A percentile compares a stretch with the other conserved stretches of the same genome.
Conservation (phyloP, 306 rosid genomes). For the Corylus heterophylla region DNA sequence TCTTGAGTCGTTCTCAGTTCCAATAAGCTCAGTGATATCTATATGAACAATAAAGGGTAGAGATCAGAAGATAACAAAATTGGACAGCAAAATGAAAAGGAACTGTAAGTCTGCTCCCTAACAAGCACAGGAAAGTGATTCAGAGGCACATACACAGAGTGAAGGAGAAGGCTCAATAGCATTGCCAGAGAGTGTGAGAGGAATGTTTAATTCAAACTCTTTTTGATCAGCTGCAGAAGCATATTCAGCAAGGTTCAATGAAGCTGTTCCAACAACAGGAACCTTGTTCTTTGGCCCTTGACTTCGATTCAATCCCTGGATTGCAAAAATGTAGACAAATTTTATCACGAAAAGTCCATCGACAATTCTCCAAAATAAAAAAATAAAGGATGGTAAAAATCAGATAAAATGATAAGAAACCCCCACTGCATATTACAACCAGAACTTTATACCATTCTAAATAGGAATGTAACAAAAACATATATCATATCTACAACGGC, state of each 20-base stretch:
- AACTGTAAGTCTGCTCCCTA: conserved; percentile 8
- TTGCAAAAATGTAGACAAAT: conserved; percentile 12
- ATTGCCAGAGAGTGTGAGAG: conserved; percentile 50
- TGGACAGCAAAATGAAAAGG: background rate
- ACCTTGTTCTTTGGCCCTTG: conserved; percentile 73
- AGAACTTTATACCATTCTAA: background rate
- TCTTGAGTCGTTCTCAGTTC: conserved; percentile 78
- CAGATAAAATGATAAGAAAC: background rate
- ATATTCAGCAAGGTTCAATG: conserved; percentile 85
- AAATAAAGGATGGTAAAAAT: background rate
- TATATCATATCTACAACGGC: background rate
- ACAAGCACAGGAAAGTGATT: background rate
- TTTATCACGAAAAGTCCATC: conserved; percentile 7
- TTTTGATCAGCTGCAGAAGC: conserved; percentile 69
- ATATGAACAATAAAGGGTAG: background rate
- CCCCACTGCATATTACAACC: background rate
- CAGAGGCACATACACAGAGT: conserved; percentile 58
- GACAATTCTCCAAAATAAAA: background rate
- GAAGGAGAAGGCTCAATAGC: conserved; percentile 57
- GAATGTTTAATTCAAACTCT: conserved; percentile 71
- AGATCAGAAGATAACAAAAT: background rate
- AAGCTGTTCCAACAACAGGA: conserved; percentile 68
- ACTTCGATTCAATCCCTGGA: conserved; percentile 81
- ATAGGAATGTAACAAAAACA: background rate
- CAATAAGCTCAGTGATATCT: conserved; percentile 82